Evolutionary conservation across 2,329 filamentous ascomycete species (phyloP), one percentile per base, ranked within the genome.

Genomic region (Fusarium sp.): DNA sequence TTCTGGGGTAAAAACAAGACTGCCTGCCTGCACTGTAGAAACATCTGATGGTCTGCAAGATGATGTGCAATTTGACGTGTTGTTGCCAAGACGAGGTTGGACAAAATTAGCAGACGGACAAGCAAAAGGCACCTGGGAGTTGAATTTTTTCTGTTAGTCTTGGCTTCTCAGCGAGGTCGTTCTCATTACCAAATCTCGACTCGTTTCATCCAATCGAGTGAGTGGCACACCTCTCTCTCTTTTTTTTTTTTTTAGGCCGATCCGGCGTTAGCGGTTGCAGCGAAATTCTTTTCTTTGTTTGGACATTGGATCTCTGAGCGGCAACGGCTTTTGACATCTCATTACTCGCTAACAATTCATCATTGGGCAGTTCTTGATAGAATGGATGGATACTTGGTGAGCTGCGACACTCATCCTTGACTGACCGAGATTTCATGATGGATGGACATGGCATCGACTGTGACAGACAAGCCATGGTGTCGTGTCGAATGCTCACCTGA

Each of bases 151-250:
- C 42, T 71, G 66, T 65, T 73, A 60, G 67, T 59, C 79, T 78
- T 70, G 73, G 73, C 73, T 66, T 70, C 41, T 74, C 73, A 58
- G 54, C 69, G 66, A 70, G 62, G 79, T 77, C 75, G 79, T 83
- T 83, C 76, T 75, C 78, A 83, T 83, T 83, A 83, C 80, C 73
- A 78, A 83, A 82, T 81, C 75, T 74, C 69, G 75, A 76, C 77
- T 41, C 55, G 30, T 68, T 66, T 51, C 63, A 69, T 76, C 80
- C 81, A 81, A 82, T 82, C 76, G 77, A 75, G 64, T 63, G 66
- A 48, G 26, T 48, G 45, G 62, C 72, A 74, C 72, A 74, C 72
- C 72, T 62, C 34, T 36, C 32, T 34, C 32, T 36, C 15, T 17
- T 15, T 36, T 57, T 66, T 67, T 60, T 22, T 47, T 17, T 48